These are phyloP conservation scores for Balansia obtecta DNA, from an alignment of 2,329 filamentous ascomycete species.

Conservation along the genomic window DNA sequence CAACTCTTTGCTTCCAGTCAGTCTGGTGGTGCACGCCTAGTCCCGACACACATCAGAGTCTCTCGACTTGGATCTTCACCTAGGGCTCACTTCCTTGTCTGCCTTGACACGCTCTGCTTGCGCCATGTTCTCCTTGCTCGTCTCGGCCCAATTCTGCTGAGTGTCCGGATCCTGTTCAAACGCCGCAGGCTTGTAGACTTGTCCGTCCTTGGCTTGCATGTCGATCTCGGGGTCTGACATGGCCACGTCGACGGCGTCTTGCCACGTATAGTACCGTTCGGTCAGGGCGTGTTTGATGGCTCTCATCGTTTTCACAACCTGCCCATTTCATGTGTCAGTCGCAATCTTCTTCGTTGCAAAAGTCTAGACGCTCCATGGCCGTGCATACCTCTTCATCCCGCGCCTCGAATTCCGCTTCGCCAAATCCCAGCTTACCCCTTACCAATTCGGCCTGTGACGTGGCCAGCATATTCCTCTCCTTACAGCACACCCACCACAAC, in stretches of 20 bases:
- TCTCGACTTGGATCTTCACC: background rate
- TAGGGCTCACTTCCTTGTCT: conserved; percentile 6
- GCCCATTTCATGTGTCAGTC: conserved; percentile 9
- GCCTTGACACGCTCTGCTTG: conserved; percentile 9
- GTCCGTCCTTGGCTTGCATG: conserved; percentile 32
- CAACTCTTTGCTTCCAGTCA: background rate
- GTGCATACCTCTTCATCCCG: conserved; percentile 54
- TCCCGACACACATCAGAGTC: background rate
- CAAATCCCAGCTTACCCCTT: conserved; percentile 59
- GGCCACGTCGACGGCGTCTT: conserved; percentile 58
- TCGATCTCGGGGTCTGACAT: conserved; percentile 55
- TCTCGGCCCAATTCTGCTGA: conserved; percentile 14
- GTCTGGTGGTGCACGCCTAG: background rate
- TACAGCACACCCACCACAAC: conserved; percentile 89
- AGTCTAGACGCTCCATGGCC: conserved; percentile 6
- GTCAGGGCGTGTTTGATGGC: conserved; percentile 75
- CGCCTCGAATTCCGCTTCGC: conserved; percentile 50
- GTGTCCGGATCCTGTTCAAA: conserved; percentile 22
- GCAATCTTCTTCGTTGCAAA: background rate
- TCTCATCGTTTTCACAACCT: conserved; percentile 70
- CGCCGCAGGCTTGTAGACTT: conserved; percentile 35
- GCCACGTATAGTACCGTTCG: conserved; percentile 81
- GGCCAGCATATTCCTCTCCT: conserved; percentile 80
- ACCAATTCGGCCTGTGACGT: conserved; percentile 61
- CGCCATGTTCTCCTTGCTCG: conserved; percentile 5